phyloP scores from a whole-genome alignment of 2,329 filamentous ascomycete species.

The Cercospora zeina region DNA sequence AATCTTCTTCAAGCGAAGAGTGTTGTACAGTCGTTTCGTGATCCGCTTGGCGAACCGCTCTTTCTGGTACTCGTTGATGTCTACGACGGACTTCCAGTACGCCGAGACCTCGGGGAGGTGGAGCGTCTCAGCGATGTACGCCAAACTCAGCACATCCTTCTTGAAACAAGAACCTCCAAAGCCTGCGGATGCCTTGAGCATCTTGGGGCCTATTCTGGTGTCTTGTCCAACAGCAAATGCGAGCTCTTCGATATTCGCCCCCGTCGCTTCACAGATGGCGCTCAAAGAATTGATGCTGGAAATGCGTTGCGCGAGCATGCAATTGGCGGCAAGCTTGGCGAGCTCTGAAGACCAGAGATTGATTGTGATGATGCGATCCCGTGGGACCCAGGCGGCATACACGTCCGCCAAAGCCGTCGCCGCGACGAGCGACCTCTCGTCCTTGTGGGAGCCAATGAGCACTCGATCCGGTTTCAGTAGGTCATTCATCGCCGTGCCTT shows the following conservation, averaged over 20 bases:
- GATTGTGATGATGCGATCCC: conserved; percentile 66
- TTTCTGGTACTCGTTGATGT: conserved; percentile 75
- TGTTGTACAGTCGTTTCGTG: conserved; percentile 67
- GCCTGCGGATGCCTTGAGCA: conserved; percentile 72
- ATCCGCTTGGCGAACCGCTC: conserved; percentile 67
- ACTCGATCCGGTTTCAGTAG: conserved; percentile 71
- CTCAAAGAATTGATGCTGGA: conserved; percentile 79
- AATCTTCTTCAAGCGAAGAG: conserved; percentile 68
- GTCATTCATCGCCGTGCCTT: conserved; percentile 72
- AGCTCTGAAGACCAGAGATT: conserved; percentile 78
- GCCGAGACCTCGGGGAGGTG: conserved; percentile 69
- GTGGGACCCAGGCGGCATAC: conserved; percentile 71
- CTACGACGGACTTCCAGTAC: conserved; percentile 73
- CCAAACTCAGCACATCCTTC: conserved; percentile 73
- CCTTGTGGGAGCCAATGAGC: conserved; percentile 69
- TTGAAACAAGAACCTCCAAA: conserved; percentile 82
- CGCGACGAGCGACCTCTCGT: conserved; percentile 60
- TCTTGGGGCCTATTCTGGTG: conserved; percentile 68
- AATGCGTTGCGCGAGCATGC: conserved; percentile 77
- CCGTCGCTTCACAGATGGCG: conserved; percentile 75
- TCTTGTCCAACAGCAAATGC: conserved; percentile 66
- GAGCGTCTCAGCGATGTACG: conserved; percentile 70
- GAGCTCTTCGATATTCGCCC: conserved; percentile 74
- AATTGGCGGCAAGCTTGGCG: conserved; percentile 76
- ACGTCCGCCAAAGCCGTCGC: conserved; percentile 64